Evolutionary conservation across 2,329 filamentous ascomycete genomes (phyloP), one percentile per base, ranked within the genome.

Genomic region (Cordyceps cateniannulata): DNA sequence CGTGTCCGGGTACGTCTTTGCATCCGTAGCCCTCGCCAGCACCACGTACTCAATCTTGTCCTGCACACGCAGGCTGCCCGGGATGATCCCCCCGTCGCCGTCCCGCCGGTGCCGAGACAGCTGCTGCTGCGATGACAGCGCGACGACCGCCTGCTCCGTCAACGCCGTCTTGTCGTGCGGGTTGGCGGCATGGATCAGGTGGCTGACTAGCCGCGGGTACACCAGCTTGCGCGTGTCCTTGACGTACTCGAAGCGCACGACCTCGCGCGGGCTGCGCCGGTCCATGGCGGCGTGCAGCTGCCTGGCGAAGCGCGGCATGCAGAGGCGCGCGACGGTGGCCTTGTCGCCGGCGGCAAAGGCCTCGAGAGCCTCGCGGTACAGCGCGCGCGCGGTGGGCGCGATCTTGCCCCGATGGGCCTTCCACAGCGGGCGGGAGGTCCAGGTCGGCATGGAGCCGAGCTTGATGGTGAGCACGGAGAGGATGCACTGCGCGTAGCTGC

Each of bases 11-110:
- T 76, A 82, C 22, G 81, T 82, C 59, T 68, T 71, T 51, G 73
- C 74, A 68, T 79, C 73, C 48, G 81, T 64, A 32, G 72, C 61
- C 29, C 78, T 69, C 68, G 85, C 83, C 50, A 91, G 65, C 44
- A 89, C 85, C 5, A 91, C 64, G 67, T 90, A 84, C 76, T 91
- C 88, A 1, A 79, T 70, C 65, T 86, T 78, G 54, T 82, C 75
- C 67, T 81, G 80, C 64, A 80, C 75, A 67, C 79, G 78, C 49
- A 78, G 76, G 62, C 73, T 77, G 2, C 79, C 80, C 1, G 76
- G 72, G 8, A 83, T 69, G n/a, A 74, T 20, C 20, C 27, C 8
- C 27, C 49, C 65, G 16, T 74, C 77, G 18, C 73, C 74, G 2
- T 59, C 62, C 8, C 62, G 66, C 53, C 76, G 71, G 62, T 75